phyloP scores from a whole-genome alignment of 768 basidiomycete genomes.

The Naganishia antarctica region DNA sequence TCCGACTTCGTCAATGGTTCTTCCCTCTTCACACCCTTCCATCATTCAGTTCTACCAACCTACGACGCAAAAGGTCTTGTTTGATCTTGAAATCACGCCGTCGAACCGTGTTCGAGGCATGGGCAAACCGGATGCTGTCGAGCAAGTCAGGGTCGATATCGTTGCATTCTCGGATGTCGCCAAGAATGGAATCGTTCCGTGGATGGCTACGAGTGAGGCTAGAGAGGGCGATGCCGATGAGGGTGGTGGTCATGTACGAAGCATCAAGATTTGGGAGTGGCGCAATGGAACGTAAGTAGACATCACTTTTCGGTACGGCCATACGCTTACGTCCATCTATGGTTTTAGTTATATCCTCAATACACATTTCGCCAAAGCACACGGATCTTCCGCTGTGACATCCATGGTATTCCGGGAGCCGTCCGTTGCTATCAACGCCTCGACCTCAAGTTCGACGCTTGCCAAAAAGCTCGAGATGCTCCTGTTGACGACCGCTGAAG shows the following conservation, averaged over 20 bases:
- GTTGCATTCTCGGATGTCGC: constrained; percentile 57
- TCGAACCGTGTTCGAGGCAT: constrained; percentile 73
- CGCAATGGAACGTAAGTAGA: constrained; percentile 57
- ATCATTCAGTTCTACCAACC: constrained; percentile 89
- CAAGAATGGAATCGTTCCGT: constrained; percentile 46
- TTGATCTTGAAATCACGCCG: constrained; percentile 87
- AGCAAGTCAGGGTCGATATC: constrained; percentile 69
- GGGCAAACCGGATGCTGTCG: constrained; percentile 67
- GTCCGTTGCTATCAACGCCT: constrained; percentile 16
- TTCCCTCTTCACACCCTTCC: constrained; percentile 90
- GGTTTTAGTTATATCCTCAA: constrained; percentile 56
- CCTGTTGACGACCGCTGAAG: constrained; percentile 65
- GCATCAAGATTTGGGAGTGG: constrained; percentile 90
- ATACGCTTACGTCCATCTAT: neutral
- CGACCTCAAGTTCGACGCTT: constrained; percentile 30
- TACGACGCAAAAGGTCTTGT: constrained; percentile 62
- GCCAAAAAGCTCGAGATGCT: constrained; percentile 52
- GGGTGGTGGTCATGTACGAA: constrained; percentile 57
- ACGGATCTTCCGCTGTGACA: constrained; percentile 62
- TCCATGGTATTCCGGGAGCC: constrained; percentile 66
- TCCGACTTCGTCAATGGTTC: constrained; percentile 67
- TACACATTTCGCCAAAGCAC: constrained; percentile 83
- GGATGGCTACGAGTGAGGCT: constrained; percentile 87
- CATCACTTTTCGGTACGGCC: no score
- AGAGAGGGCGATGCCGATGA: constrained; percentile 66